phyloP scores from a whole-genome alignment of 2,329 filamentous ascomycete species.

The Meredithiella fracta region DNA sequence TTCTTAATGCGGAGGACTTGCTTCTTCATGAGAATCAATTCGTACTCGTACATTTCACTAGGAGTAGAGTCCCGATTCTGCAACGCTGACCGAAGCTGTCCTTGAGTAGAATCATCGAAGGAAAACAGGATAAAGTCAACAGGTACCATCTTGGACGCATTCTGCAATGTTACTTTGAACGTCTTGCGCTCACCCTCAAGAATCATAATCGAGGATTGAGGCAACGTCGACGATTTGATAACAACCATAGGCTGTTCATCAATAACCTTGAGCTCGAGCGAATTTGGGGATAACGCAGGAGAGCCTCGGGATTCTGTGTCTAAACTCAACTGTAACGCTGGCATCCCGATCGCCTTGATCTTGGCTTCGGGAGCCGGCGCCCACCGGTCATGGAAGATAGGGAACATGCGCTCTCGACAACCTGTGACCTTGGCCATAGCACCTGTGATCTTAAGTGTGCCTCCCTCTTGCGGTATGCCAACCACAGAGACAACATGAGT shows the following conservation, averaged over 20 bases:
- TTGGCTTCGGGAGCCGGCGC: constrained; percentile 52
- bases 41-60: constrained; percentile 71
- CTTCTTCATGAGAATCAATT: constrained; percentile 59
- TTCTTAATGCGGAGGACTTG: constrained; percentile 46
- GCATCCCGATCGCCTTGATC: constrained; percentile 57
- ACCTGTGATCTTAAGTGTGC: constrained; percentile 57
- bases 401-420: constrained; percentile 68
- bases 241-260: constrained; percentile 60
- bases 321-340: constrained; percentile 34
- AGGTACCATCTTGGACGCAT: constrained; percentile 51
- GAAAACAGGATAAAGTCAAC: constrained; percentile 77
- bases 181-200: constrained; percentile 70
- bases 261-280: constrained; percentile 56
- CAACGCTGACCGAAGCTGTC: constrained; percentile 57
- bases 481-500: constrained; percentile 61
- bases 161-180: constrained; percentile 68
- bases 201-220: constrained; percentile 79
- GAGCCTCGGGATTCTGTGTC: constrained; percentile 24
- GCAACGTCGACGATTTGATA: constrained; percentile 59
- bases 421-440: constrained; percentile 66
- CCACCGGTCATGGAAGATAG: constrained; percentile 68
- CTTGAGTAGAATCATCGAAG: constrained; percentile 76
- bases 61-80: constrained; percentile 60
- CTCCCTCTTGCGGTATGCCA: constrained; percentile 50
- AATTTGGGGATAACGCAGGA: constrained; percentile 30